A percentile compares a stretch with the other conserved stretches of the same genome.
phyloP scores from a whole-genome alignment of 208 protist species.

The Crithidia acanthocephali region DNA sequence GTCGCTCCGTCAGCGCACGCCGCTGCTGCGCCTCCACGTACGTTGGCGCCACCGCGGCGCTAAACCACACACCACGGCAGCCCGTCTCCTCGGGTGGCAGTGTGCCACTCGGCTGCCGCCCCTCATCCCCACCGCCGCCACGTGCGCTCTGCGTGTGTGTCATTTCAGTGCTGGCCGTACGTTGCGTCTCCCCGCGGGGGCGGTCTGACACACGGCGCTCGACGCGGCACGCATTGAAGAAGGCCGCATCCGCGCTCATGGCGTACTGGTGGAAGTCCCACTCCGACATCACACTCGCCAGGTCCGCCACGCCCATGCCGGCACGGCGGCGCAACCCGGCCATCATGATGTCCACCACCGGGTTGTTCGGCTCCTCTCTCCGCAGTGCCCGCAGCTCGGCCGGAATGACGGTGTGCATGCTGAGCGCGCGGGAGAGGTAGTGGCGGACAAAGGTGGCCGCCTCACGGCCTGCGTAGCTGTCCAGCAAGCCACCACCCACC shows the following conservation, averaged over 20 bases:
- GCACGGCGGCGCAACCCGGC: slow-evolving; percentile 33
- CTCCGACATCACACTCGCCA: slow-evolving; percentile 57
- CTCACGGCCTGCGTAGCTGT: slow-evolving; percentile 69
- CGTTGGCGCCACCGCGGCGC: slow-evolving; percentile 54
- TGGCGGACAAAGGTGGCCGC: slow-evolving; percentile 53
- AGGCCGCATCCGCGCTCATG: slow-evolving; percentile 60
- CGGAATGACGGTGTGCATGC: slow-evolving; percentile 66
- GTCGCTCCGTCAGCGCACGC: slow-evolving; percentile 14
- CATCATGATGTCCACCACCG: slow-evolving; percentile 63
- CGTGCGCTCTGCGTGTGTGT: too few relatives aligned
- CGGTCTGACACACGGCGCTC: neutral
- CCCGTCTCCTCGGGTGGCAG: slow-evolving; percentile 41
- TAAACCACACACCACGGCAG: slow-evolving; percentile 81
- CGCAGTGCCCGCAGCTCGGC: slow-evolving; percentile 44
- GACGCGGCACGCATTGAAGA: slow-evolving; percentile 51
- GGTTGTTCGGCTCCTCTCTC: slow-evolving; percentile 57
- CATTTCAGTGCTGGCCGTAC: too few relatives aligned
- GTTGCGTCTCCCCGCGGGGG: too few relatives aligned
- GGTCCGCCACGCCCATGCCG: slow-evolving; percentile 7
- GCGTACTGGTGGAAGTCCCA: slow-evolving; percentile 88
- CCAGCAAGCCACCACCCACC: slow-evolving; percentile 65
- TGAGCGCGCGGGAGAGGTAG: slow-evolving; percentile 62
- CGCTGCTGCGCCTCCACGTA: slow-evolving; percentile 40
- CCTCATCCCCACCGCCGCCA: neutral
- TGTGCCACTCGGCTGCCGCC: neutral